These are phyloP conservation scores for Pelargonium myrrhifolium DNA, from an alignment of 441 rosid genomes.

Conservation along the genomic window DNA sequence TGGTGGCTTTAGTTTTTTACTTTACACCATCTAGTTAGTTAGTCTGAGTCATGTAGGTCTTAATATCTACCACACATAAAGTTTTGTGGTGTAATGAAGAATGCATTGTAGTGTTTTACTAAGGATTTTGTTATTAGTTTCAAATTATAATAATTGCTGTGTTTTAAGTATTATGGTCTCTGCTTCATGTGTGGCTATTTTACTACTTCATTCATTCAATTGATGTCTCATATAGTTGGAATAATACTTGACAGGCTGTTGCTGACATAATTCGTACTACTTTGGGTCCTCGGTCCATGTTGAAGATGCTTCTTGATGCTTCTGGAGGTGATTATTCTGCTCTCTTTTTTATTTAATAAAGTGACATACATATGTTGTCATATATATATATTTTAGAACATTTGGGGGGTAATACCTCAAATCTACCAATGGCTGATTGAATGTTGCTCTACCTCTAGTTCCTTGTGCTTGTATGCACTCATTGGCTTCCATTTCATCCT, in stretches of 20 bases:
- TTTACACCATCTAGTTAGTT: too few relatives aligned
- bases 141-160: neutral
- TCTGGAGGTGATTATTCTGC: constrained; percentile 19
- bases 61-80: too few relatives aligned
- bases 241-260: constrained; percentile 16
- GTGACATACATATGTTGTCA: neutral
- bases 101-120: neutral
- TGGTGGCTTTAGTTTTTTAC: too few relatives aligned
- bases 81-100: neutral
- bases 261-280: constrained; percentile 30
- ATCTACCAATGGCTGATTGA: neutral
- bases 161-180: neutral
- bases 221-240: neutral
- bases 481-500: neutral
- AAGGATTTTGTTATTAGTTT: neutral
- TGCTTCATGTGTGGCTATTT: neutral
- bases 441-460: neutral
- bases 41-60: too few relatives aligned
- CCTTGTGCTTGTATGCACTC: neutral
- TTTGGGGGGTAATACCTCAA: neutral
- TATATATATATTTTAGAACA: neutral
- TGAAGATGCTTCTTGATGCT: constrained; percentile 26
- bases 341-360: neutral
- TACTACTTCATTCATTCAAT: neutral
- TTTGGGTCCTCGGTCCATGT: constrained; percentile 26